phyloP scores from a whole-genome alignment of 192 early-diverging fungal genomes.

The Oehlia diaphana region DNA sequence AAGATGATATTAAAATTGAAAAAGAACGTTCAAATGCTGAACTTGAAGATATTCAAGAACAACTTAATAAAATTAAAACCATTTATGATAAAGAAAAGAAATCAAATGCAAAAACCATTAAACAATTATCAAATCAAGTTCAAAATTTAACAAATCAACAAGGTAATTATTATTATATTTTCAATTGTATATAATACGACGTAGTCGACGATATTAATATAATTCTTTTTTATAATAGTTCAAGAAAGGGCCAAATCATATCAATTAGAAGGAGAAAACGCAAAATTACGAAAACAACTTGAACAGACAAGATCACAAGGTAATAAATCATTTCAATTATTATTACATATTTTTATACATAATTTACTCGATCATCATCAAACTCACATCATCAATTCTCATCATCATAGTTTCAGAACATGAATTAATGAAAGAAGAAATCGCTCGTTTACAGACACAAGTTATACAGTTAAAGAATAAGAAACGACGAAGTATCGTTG shows the following conservation, averaged over 20 bases:
- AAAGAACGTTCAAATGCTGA: neutral
- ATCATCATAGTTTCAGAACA: neutral
- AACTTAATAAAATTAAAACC: slow-evolving; percentile 13
- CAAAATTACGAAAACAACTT: slow-evolving; percentile 20
- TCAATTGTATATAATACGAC: no score
- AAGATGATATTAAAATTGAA: slow-evolving; percentile 11
- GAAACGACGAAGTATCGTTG: neutral
- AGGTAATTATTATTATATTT: neutral
- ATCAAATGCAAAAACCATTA: slow-evolving; percentile 6
- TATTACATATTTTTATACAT: no score
- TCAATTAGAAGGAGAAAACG: slow-evolving; percentile 8
- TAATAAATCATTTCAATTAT: no score
- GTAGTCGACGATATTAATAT: no score
- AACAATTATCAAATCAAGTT: slow-evolving; percentile 17
- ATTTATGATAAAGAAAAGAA: slow-evolving; percentile 15
- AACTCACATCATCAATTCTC: no score
- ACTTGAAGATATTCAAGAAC: slow-evolving; percentile 11
- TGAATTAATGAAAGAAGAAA: slow-evolving; percentile 19
- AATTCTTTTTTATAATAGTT: neutral
- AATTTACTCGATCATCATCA: no score
- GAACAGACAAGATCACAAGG: slow-evolving; percentile 2
- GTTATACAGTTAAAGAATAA: neutral
- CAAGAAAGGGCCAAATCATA: slow-evolving; percentile 13
- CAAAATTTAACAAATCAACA: slow-evolving; percentile 13
- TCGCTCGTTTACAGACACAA: neutral